Evolutionary conservation across 1,284 basidiomycete genomes (phyloP), one percentile per base, ranked within the genome.

Genomic region (Xanthoconium separans): DNA sequence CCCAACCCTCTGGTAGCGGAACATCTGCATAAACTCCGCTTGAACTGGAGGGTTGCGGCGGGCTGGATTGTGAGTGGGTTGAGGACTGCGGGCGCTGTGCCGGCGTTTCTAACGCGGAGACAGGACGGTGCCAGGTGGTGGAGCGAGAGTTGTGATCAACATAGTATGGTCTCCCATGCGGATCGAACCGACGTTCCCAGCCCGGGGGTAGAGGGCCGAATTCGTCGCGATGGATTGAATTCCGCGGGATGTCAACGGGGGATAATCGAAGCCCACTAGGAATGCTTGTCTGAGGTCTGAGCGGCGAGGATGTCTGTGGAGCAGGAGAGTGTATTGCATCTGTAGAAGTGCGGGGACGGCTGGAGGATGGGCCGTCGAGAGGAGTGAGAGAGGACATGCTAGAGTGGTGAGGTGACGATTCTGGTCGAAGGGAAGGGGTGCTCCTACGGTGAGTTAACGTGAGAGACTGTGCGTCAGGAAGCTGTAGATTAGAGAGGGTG

Each of bases 1-100:
- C 97, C 97, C 97, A 99, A 16, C 96, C 97, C 18, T 93, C 84
- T 0, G 96, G 97, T 6, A 99, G 80, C 16, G 91, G 91, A 13
- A 96, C 91, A 56, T 84, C 82, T 5, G 73, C 64, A 50, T 68
- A 72, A 20, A 49, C 30, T 1, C 59, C 62, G 43, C 41, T 68
- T 10, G 65, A 55, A 42, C 27, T 37, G 10, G 64, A 34, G 30
- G 54, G 33, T 34, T 57, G 65, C 13, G 55, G 56, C 0, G 50
- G 56, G 13, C 58, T 56, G 4, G 57, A 29, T 24, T 50, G 57
- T 2, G 54, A 39, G 20, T 54, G 51, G 27, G 58, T 47, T 4
- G 51, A 42, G 0, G 59, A 49, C 2, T 51, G 52, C 9, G 49
- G 24, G 43, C 43, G 63, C 8, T 55, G 57, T 10, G 53, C 29